phyloP scores from a whole-genome alignment of 371 early-diverging fungal species.

The Funneliformis caledonium region DNA sequence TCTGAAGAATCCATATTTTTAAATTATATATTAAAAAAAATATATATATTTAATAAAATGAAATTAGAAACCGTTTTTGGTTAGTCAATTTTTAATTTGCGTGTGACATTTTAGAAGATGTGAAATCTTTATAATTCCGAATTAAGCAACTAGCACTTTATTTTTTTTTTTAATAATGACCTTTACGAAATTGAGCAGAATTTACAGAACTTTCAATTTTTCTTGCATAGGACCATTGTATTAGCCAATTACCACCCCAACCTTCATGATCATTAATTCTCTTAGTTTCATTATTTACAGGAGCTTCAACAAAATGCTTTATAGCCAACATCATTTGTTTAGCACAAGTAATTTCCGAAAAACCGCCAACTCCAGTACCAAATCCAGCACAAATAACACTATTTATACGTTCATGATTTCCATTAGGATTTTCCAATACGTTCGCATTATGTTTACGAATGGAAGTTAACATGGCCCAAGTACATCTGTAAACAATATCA shows the following conservation, averaged over 20 bases:
- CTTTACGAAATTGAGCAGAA: neutral
- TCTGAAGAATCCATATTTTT: slow-evolving; percentile 1
- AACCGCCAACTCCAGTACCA: slow-evolving; percentile 38
- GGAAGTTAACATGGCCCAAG: slow-evolving; percentile 37
- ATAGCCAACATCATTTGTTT: slow-evolving; percentile 38
- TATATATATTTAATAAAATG: too few species aligned
- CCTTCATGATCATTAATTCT: neutral
- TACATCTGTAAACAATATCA: slow-evolving; percentile 40
- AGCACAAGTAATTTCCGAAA: slow-evolving; percentile 32
- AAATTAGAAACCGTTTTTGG: too few species aligned
- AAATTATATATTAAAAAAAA: neutral
- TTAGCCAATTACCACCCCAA: neutral
- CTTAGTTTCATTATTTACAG: slow-evolving; percentile 14
- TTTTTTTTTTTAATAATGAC: neutral
- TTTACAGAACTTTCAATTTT: slow-evolving; percentile 6
- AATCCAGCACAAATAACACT: slow-evolving; percentile 35
- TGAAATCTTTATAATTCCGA: too few species aligned
- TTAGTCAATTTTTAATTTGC: too few species aligned
- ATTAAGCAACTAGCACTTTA: neutral
- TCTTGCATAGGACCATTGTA: slow-evolving; percentile 24
- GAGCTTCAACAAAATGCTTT: slow-evolving; percentile 35
- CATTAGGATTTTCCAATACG: neutral
- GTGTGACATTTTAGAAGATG: too few species aligned
- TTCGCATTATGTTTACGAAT: slow-evolving; percentile 31
- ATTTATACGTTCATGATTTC: slow-evolving; percentile 34